Evolutionary conservation across 2,329 filamentous ascomycete genomes (phyloP).

Genomic region (Diaporthe batatas): DNA sequence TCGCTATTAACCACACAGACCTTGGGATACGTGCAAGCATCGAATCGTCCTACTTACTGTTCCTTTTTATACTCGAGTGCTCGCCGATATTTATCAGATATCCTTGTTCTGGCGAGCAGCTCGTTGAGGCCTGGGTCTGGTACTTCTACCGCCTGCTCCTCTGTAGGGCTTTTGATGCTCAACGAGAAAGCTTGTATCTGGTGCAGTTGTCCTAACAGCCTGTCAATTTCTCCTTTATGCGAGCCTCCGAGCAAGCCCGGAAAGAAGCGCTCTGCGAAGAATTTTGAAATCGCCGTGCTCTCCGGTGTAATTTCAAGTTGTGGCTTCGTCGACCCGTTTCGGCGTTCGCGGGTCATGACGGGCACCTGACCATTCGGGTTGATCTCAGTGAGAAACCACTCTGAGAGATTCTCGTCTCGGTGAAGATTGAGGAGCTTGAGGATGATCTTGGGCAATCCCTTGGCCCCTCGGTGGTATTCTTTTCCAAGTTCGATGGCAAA

Average conservation of each 20-base stretch:
- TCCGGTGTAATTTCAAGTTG: background rate
- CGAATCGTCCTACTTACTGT: conserved; percentile 14
- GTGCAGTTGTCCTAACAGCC: conserved; percentile 38
- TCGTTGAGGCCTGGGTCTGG: conserved; percentile 38
- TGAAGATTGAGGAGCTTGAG: conserved; percentile 40
- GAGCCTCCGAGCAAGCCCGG: conserved; percentile 15
- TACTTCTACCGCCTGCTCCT: conserved; percentile 37
- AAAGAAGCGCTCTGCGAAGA: conserved; percentile 7
- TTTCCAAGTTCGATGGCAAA: conserved; percentile 39
- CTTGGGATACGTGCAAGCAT: background rate
- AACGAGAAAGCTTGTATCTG: conserved; percentile 41
- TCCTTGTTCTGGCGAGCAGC: conserved; percentile 34
- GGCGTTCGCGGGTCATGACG: conserved; percentile 38
- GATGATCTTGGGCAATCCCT: conserved; percentile 15
- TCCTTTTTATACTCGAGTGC: conserved; percentile 32
- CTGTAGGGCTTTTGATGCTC: conserved; percentile 35
- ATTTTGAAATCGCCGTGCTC: conserved; percentile 26
- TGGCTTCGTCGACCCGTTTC: conserved; percentile 5
- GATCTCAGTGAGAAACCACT: conserved; percentile 39
- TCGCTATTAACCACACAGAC: conserved; percentile 33
- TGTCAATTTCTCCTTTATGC: conserved; percentile 30
- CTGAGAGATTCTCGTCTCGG: conserved; percentile 38
- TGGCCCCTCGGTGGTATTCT: conserved; percentile 29
- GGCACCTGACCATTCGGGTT: conserved; percentile 44
- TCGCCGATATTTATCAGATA: conserved; percentile 25